Evolutionary conservation across 805 yeast species (phyloP), one percentile per base, ranked within the genome.

Genomic region (Candida multigemmis): DNA sequence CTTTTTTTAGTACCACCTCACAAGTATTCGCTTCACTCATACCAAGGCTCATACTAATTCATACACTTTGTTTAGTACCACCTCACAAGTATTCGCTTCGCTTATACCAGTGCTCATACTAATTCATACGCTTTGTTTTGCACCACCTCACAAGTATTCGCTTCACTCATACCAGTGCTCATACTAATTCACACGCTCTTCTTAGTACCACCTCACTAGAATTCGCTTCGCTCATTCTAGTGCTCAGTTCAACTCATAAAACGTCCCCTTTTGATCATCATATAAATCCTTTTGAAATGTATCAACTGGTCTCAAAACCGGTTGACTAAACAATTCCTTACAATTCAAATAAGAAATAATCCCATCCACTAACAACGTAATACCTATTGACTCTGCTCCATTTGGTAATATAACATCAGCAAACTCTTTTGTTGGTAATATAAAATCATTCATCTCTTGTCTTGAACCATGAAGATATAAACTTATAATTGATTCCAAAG

Each of bases 391-490:
- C 31, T 77, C 84, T 5, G 77, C 71, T 2, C 86, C 89, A 19
- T 75, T 57, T 2, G 89, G 86, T 42, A 82, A 57, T 15, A 83
- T 68, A 5, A 81, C 74, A 48, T 82, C 94, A 1, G 93, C 84
- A 33, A 56, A 64, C 33, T 74, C 76, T 31, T 76, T 78, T 1
- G 91, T 80, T n/a, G 73, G 75, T 17, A 62, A 59, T 7, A 83
- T 73, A 46, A 65, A 77, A 35, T 73, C 68, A 37, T 59, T 68
- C 74, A 76, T 77, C 41, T 82, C 91, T 7, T 73, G 65, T 31
- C 84, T 61, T 3, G 82, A 71, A 4, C 56, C 51, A 23, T 59
- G 63, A 21, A 82, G 48, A 47, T 82, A 83, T 19, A 50, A 30
- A 29, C 51, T 53, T 14, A 71, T 44, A 23, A 71, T 56, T 2